These are phyloP conservation scores for Trichosporon coremiiforme DNA, from an alignment of 1,284 basidiomycete genomes.

Conservation along the genomic window DNA sequence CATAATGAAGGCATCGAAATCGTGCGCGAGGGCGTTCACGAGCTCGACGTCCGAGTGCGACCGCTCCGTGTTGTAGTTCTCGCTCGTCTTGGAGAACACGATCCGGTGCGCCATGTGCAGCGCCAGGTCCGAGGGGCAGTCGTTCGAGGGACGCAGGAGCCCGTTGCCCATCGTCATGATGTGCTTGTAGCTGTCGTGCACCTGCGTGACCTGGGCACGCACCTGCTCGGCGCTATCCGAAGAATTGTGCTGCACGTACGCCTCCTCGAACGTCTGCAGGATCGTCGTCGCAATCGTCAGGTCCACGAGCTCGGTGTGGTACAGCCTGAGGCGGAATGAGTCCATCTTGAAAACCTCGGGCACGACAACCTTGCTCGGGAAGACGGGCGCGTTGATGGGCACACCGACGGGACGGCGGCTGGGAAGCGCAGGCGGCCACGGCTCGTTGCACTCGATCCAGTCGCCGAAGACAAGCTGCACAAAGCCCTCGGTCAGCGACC, in stretches of 20 bases:
- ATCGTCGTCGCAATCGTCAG: slow-evolving; percentile 76
- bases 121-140: slow-evolving; percentile 28
- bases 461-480: slow-evolving; percentile 67
- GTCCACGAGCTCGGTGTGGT: slow-evolving; percentile 69
- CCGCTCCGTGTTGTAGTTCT: neutral
- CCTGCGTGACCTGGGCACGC: slow-evolving; percentile 59
- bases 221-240: slow-evolving; percentile 69
- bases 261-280: slow-evolving; percentile 30
- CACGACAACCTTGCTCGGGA: slow-evolving; percentile 51
- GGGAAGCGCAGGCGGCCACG: slow-evolving; percentile 47
- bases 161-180: slow-evolving; percentile 32
- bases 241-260: slow-evolving; percentile 59
- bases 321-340: slow-evolving; percentile 68
- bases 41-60: slow-evolving; percentile 22
- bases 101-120: slow-evolving; percentile 33
- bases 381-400: slow-evolving; percentile 56
- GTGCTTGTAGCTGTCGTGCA: slow-evolving; percentile 34
- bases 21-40: slow-evolving; percentile 25
- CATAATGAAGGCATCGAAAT: slow-evolving; percentile 27
- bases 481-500: slow-evolving; percentile 67
- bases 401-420: slow-evolving; percentile 44
- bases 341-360: slow-evolving; percentile 88
- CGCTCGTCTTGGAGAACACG: slow-evolving; percentile 18
- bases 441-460: slow-evolving; percentile 44
- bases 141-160: slow-evolving; percentile 14